These are phyloP conservation scores for Microcyclospora pomicola DNA, from an alignment of 2,329 filamentous ascomycete species.

Conservation along the genomic window DNA sequence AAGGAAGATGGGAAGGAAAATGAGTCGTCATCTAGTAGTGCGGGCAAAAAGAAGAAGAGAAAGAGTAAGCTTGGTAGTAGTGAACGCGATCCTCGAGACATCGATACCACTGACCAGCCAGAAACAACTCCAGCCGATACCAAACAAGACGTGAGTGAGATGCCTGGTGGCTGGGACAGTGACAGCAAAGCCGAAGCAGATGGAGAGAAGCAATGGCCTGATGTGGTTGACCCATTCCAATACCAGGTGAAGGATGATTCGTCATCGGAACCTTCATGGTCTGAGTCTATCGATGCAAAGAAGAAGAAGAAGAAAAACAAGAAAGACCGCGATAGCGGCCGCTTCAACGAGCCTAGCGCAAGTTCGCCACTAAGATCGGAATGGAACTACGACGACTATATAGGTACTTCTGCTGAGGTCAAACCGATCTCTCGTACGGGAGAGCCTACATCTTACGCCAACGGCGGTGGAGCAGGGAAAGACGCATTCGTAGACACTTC, in stretches of 20 bases:
- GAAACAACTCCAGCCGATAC: background rate
- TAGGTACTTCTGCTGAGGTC: conserved; percentile 13
- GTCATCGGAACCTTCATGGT: conserved; percentile 7
- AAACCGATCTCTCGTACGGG: conserved; percentile 1
- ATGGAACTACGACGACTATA: conserved; percentile 31
- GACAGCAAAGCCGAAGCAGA: conserved; percentile 2
- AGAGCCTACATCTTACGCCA: conserved; percentile 1
- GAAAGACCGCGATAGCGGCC: conserved; percentile 29
- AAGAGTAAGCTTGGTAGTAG: conserved; percentile 23
- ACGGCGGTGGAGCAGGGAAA: background rate
- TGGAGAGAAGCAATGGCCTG: too few species aligned
- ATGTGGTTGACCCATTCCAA: conserved; percentile 8
- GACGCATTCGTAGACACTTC: too few species aligned
- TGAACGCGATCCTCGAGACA: conserved; percentile 19
- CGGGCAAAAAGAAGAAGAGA: conserved; percentile 22
- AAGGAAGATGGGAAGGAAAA: conserved; percentile 11
- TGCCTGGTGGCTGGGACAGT: conserved; percentile 20
- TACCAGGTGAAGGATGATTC: conserved; percentile 9
- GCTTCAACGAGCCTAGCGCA: conserved; percentile 27
- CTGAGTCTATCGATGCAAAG: conserved; percentile 8
- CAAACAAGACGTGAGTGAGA: conserved; percentile 5
- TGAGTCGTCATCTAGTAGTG: conserved; percentile 6
- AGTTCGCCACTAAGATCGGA: conserved; percentile 33
- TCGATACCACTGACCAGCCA: conserved; percentile 8
- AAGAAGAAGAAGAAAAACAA: conserved; percentile 31